Evolutionary conservation across 179 eudicot genomes (phyloP).

Genomic region (Spergularia azorica): DNA sequence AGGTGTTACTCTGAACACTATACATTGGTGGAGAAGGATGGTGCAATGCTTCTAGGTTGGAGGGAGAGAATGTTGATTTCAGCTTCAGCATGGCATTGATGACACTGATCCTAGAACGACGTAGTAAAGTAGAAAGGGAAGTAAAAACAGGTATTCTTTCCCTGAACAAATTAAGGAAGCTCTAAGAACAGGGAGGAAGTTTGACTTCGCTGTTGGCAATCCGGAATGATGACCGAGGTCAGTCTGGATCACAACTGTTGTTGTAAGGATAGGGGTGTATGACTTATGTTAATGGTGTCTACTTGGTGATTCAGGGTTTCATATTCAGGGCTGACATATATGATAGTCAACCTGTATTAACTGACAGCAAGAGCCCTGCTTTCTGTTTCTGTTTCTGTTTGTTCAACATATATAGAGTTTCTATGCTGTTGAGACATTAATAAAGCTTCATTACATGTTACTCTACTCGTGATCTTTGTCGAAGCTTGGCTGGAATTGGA

Average conservation of each 20-base stretch:
- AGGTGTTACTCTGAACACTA: constrained; percentile 72
- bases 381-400: not conserved
- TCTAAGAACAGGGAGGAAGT: not conserved
- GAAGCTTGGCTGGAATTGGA: not conserved
- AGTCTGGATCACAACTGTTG: constrained; percentile 14
- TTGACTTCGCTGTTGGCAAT: too few species aligned
- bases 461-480: not conserved
- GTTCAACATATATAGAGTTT: constrained; percentile 3
- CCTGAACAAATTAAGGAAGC: not conserved
- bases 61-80: constrained; percentile 75
- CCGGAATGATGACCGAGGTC: not conserved
- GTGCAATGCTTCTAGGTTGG: constrained; percentile 90
- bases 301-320: constrained; percentile 13
- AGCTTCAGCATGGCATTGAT: constrained; percentile 90
- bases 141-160: constrained; percentile 10
- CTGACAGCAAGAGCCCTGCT: not conserved
- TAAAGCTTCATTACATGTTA: not conserved
- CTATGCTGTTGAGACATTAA: not conserved
- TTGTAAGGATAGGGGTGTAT: constrained; percentile 2
- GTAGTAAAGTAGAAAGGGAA: not conserved
- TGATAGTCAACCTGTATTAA: not conserved
- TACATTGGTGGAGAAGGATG: constrained; percentile 78
- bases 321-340: constrained; percentile 19
- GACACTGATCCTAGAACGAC: not conserved
- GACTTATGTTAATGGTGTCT: not conserved